These are phyloP conservation scores for Dictyostelium capitatum DNA, from an alignment of 78 protist genomes.

Conservation along the genomic window DNA sequence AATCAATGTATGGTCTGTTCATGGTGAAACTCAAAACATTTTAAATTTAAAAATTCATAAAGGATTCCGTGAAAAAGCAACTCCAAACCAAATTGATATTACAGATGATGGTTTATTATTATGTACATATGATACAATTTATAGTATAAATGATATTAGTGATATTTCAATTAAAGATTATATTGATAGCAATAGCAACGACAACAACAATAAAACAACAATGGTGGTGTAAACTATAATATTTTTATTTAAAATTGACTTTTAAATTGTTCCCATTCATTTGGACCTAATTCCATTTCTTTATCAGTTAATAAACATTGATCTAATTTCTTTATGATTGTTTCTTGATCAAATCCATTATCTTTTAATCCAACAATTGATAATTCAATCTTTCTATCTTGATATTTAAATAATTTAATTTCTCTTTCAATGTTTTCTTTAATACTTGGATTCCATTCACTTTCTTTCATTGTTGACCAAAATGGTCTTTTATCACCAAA, in stretches of 20 bases:
- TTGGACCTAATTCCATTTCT: conserved; percentile 63
- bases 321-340: neutral
- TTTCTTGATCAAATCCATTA: neutral
- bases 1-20: conserved; percentile 14
- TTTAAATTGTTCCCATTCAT: conserved; percentile 20
- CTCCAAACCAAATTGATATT: neutral
- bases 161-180: conserved; percentile 1
- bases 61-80: neutral
- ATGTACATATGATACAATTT: neutral
- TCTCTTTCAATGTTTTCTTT: conserved; percentile 56
- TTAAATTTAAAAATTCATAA: neutral
- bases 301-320: conserved; percentile 50
- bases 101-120: conserved; percentile 21
- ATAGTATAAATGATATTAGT: conserved; percentile 5
- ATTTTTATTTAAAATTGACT: neutral
- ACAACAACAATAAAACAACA: neutral
- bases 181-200: neutral
- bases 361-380: conserved; percentile 30
- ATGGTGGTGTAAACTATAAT: no score
- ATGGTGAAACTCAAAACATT: neutral
- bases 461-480: conserved; percentile 23
- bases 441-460: conserved; percentile 30
- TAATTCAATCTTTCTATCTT: conserved; percentile 62
- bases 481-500: neutral
- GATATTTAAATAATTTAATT: conserved; percentile 44